Percentiles rank a stretch among this genome's conserved stretches.
phyloP scores from a whole-genome alignment of 177 flowering plant species.

The Vitis hybrid region DNA sequence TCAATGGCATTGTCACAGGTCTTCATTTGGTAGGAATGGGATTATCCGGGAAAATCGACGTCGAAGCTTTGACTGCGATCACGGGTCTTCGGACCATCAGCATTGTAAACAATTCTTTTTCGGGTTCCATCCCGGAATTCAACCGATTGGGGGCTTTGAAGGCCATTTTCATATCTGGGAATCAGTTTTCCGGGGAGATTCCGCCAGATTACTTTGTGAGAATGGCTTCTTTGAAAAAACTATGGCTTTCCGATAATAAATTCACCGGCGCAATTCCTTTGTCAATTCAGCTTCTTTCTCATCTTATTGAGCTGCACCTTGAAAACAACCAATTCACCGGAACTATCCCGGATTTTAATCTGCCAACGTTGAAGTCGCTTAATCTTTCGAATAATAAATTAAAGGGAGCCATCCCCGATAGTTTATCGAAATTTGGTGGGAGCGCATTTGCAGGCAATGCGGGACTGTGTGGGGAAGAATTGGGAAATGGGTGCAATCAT shows the following conservation, averaged over 20 bases:
- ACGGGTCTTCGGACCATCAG: constrained; percentile 46
- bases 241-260: constrained; percentile 58
- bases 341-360: constrained; percentile 41
- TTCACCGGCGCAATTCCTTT: constrained; percentile 69
- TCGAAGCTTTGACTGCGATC: constrained; percentile 40
- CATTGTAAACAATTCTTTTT: constrained; percentile 49
- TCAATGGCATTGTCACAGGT: constrained; percentile 40
- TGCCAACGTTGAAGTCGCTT: constrained; percentile 28
- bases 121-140: constrained; percentile 68
- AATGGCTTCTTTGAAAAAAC: constrained; percentile 65
- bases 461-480: constrained; percentile 53
- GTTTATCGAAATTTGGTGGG: constrained; percentile 36
- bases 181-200: constrained; percentile 70
- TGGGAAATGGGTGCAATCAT: constrained; percentile 29
- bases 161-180: constrained; percentile 48
- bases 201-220: constrained; percentile 42
- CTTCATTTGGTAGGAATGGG: constrained; percentile 51
- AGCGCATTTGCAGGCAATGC: constrained; percentile 48
- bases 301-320: constrained; percentile 55
- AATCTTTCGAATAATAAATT: constrained; percentile 62
- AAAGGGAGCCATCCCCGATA: constrained; percentile 56
- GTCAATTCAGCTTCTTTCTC: constrained; percentile 42
- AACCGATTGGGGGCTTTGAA: constrained; percentile 47
- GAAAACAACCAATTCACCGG: constrained; percentile 73
- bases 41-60: constrained; percentile 63